These are phyloP conservation scores for Ettlia oleoabundans DNA, from an alignment of 139 green algal genomes.

Conservation along the genomic window DNA sequence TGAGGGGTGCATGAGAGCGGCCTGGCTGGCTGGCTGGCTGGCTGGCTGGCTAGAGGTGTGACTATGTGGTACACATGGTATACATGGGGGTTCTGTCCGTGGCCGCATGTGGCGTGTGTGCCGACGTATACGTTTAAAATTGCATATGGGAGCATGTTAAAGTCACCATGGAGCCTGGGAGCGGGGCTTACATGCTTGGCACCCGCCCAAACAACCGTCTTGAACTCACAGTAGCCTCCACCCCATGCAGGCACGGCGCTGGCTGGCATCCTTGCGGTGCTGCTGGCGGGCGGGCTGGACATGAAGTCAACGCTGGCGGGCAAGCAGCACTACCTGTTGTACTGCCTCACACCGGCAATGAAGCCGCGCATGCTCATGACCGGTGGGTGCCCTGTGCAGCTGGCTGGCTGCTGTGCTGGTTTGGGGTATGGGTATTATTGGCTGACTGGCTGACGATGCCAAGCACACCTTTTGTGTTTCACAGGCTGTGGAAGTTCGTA, in stretches of 20 bases:
- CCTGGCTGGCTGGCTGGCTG: not conserved
- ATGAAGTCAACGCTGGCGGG: slow-evolving; percentile 81
- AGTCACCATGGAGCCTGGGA: no score
- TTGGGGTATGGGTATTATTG: not conserved
- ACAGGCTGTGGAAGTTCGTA: not conserved
- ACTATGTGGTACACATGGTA: not conserved
- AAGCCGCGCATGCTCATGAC: slow-evolving; percentile 97
- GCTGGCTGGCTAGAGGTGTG: not conserved
- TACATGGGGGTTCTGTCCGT: no score
- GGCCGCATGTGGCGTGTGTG: no score
- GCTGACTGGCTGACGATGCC: not conserved
- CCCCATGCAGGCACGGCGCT: slow-evolving; percentile 72
- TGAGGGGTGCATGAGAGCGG: slow-evolving; percentile 17
- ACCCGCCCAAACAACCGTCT: not conserved
- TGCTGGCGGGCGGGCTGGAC: slow-evolving; percentile 78
- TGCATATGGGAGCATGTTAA: no score
- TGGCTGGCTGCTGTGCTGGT: not conserved
- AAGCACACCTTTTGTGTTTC: not conserved
- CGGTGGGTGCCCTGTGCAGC: not conserved
- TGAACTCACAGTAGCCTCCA: not conserved
- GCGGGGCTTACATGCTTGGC: not conserved
- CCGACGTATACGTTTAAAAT: no score
- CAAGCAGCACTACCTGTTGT: slow-evolving; percentile 95
- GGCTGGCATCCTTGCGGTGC: slow-evolving; percentile 81
- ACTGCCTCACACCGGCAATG: slow-evolving; percentile 89